Evolutionary conservation across 108 stramenopile species (phyloP).

Genomic region (Pseudonitzschia multistriata): DNA sequence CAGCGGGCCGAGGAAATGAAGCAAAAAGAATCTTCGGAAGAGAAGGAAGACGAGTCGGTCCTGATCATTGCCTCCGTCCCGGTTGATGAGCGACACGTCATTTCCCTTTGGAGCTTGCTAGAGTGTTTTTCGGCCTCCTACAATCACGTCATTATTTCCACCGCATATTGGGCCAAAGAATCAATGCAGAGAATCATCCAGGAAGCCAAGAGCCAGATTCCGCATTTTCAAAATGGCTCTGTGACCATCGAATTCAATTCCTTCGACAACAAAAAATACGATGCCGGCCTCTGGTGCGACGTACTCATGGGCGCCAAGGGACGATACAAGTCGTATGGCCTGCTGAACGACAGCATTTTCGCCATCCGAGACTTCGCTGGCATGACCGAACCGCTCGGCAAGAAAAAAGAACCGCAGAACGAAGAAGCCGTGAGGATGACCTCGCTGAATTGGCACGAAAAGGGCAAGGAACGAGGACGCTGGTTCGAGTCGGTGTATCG

Average conservation of each 20-base stretch:
- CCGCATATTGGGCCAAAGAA: conserved; percentile 6
- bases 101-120: conserved; percentile 32
- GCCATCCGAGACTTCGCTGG: conserved; percentile 2
- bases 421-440: not conserved
- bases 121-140: conserved; percentile 26
- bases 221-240: not conserved
- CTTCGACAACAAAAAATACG: conserved; percentile 34
- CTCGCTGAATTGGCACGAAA: not conserved
- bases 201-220: not conserved
- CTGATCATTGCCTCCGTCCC: conserved; percentile 34
- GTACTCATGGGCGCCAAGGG: conserved; percentile 10
- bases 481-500: conserved; percentile 25
- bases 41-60: conserved; percentile 64
- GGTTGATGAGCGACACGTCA: conserved; percentile 8
- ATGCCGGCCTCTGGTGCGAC: conserved; percentile 46
- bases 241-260: conserved; percentile 13
- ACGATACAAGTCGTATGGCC: not conserved
- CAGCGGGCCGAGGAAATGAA: no score
- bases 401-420: not conserved
- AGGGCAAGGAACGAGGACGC: no score
- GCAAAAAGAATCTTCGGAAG: no score
- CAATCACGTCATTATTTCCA: not conserved
- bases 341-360: conserved; percentile 23
- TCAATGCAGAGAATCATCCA: not conserved
- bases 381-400: conserved; percentile 2